A percentile compares a stretch with the other conserved stretches of the same genome.
Evolutionary conservation across 768 basidiomycete species (phyloP).

Genomic region (Russula griseocarnosa): DNA sequence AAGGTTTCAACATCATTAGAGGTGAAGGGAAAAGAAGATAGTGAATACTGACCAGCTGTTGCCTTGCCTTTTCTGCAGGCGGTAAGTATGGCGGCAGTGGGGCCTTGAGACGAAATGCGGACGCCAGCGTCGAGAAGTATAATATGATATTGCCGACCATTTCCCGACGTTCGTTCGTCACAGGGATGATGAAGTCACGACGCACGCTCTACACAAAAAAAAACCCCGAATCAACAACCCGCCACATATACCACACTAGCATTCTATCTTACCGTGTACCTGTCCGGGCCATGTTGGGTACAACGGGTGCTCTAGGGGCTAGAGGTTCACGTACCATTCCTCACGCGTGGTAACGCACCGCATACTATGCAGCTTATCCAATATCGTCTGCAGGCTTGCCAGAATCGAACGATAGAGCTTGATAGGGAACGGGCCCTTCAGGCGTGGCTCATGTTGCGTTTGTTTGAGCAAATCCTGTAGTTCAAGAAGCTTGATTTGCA

Average conservation of each 20-base stretch:
- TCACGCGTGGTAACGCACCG: slow-evolving; percentile 94
- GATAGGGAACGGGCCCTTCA: slow-evolving; percentile 94
- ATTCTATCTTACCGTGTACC: slow-evolving; percentile 61
- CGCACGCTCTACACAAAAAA: slow-evolving; percentile 60
- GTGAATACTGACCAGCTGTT: slow-evolving; percentile 55
- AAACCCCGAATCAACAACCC: not conserved
- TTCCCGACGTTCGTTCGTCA: slow-evolving; percentile 83
- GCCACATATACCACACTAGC: too few species aligned
- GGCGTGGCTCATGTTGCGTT: slow-evolving; percentile 86
- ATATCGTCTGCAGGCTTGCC: slow-evolving; percentile 76
- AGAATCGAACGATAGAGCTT: slow-evolving; percentile 78
- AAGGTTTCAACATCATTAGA: not conserved
- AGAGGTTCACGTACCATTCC: slow-evolving; percentile 62
- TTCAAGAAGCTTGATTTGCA: slow-evolving; percentile 87
- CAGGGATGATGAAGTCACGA: slow-evolving; percentile 84
- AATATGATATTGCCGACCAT: slow-evolving; percentile 96
- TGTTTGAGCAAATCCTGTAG: slow-evolving; percentile 82
- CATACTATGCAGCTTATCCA: slow-evolving; percentile 92
- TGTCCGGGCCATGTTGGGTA: slow-evolving; percentile 29
- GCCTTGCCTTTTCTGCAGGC: slow-evolving; percentile 81
- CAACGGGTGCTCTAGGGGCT: not conserved
- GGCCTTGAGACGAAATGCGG: slow-evolving; percentile 78
- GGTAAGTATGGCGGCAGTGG: slow-evolving; percentile 97
- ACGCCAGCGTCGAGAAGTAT: slow-evolving; percentile 75
- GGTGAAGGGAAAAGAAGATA: not conserved